These are phyloP conservation scores for Cyphellophora attinorum DNA, from an alignment of 2,329 filamentous ascomycete species.

Conservation along the genomic window DNA sequence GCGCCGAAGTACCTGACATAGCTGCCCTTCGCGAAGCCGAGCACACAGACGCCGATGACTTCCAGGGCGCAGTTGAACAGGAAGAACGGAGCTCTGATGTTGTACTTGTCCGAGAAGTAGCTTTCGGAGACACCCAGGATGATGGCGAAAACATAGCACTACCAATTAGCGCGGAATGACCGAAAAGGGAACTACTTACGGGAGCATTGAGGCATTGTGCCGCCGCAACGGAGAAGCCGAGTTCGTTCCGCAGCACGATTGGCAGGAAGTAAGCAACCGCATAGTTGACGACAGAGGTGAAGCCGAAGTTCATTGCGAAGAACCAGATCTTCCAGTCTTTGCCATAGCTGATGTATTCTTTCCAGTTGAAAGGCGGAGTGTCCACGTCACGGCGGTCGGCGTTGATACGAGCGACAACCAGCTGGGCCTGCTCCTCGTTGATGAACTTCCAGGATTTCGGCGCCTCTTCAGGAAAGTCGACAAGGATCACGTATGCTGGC, in stretches of 20 bases:
- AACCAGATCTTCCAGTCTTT: slow-evolving; percentile 13
- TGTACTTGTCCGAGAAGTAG: slow-evolving; percentile 15
- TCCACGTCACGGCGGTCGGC: slow-evolving; percentile 51
- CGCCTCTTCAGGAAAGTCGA: slow-evolving; percentile 57
- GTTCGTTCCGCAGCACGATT: slow-evolving; percentile 25
- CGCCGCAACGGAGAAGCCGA: slow-evolving; percentile 28
- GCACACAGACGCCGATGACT: slow-evolving; percentile 12
- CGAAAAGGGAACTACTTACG: slow-evolving; percentile 25
- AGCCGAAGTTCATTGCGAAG: slow-evolving; percentile 7
- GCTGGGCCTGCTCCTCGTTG: slow-evolving; percentile 42
- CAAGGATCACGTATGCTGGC: slow-evolving; percentile 59
- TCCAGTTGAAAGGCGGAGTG: slow-evolving; percentile 36
- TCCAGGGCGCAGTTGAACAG: slow-evolving; percentile 6
- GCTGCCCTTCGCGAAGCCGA: slow-evolving; percentile 8
- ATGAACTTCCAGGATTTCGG: slow-evolving; percentile 50
- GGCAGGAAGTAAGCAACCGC: slow-evolving; percentile 26
- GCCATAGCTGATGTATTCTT: not conserved
- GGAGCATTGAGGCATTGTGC: slow-evolving; percentile 22
- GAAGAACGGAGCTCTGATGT: slow-evolving; percentile 12
- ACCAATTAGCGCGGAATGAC: too few relatives aligned
- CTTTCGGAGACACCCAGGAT: slow-evolving; percentile 22
- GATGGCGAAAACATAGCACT: slow-evolving; percentile 26
- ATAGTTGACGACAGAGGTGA: slow-evolving; percentile 2
- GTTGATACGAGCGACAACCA: slow-evolving; percentile 50
- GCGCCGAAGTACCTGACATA: slow-evolving; percentile 11